A percentile compares a stretch with the other conserved stretches of the same genome.
These are phyloP conservation scores for Xerocomellus dryophilus DNA, from an alignment of 768 basidiomycete genomes.

Conservation along the genomic window DNA sequence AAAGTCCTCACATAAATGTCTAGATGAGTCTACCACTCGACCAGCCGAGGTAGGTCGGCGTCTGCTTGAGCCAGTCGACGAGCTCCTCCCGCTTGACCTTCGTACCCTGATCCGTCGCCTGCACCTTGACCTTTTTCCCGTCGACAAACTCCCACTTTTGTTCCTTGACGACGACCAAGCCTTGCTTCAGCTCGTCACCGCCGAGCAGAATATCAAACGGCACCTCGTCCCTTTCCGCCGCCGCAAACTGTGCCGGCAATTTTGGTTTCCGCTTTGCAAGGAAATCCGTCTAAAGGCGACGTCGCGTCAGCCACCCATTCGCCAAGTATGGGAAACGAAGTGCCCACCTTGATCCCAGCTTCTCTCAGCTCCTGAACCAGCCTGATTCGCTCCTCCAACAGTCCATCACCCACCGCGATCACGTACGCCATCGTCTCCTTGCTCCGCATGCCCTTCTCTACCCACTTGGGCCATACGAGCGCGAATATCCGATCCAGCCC, in stretches of 20 bases:
- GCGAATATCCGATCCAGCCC: conserved; percentile 94
- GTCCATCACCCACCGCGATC: conserved; percentile 84
- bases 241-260: conserved; percentile 79
- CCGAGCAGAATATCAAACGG: conserved; percentile 95
- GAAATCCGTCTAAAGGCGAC: conserved; percentile 70
- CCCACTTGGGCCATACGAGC: conserved; percentile 84
- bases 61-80: conserved; percentile 58
- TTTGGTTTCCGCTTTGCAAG: conserved; percentile 92
- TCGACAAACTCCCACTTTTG: conserved; percentile 78
- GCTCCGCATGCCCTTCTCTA: conserved; percentile 71
- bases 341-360: conserved; percentile 79
- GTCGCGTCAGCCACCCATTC: conserved; percentile 3
- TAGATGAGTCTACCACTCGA: conserved; percentile 32
- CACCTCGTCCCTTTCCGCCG: conserved; percentile 86
- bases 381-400: conserved; percentile 79
- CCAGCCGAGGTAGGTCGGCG: conserved; percentile 28
- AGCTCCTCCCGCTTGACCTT: conserved; percentile 62
- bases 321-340: neutral
- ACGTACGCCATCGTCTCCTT: conserved; percentile 96
- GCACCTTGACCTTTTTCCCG: conserved; percentile 64
- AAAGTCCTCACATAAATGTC: neutral
- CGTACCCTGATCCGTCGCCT: conserved; percentile 59
- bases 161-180: conserved; percentile 87
- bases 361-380: conserved; percentile 79
- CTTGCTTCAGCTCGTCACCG: conserved; percentile 76